Base-by-base conservation (phyloP, 2,329 filamentous ascomycete species). In the Aspergillus sp. region DNA sequence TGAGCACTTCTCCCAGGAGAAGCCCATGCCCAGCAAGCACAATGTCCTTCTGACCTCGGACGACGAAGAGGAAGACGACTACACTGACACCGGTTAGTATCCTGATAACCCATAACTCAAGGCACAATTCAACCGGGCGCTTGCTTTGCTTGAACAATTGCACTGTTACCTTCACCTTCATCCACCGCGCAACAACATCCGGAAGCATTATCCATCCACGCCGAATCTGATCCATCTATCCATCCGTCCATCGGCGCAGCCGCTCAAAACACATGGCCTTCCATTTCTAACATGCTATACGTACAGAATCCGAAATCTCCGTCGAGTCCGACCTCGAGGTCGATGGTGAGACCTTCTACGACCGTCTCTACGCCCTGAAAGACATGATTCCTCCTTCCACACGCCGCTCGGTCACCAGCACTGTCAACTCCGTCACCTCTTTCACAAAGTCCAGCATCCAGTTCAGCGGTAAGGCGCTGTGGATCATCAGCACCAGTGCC, bases 401-500 rank as follows among this genome's bases (percentile, higher is more conserved):
- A 55, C 88, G 90, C 71, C 85, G 86, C 69, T 87, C 83, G 78
- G 83, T 92, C 76, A 82, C 84, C 67, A 85, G 81, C 80, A 86
- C 83, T 63, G 77, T 81, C 68, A 79, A 77, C 47, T 70, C 77
- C 64, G 70, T 80, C 72, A 77, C 75, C 65, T 76, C 75, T 54
- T 79, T 79, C 62, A 75, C 77, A 62, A 77, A 74, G 67, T 78
- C 76, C 70, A 81, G 75, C 71, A 73, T 80, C 71, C 78, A 73
- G 62, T 90, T 96, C 75, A 86, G 89, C 70, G 93, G 94, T 70
- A 95, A 94, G 82, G 87, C 90, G 58, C 83, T 96, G 68, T 99
- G 92, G 92, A 88, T 97, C 58, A 82, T 99, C 61, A 92, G 89
- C 79, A 96, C 93, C 66, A 93, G 90, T 63, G 92, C 91, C 62